Conservation (phyloP, 805 yeast species). For the Metschnikowia similis region DNA sequence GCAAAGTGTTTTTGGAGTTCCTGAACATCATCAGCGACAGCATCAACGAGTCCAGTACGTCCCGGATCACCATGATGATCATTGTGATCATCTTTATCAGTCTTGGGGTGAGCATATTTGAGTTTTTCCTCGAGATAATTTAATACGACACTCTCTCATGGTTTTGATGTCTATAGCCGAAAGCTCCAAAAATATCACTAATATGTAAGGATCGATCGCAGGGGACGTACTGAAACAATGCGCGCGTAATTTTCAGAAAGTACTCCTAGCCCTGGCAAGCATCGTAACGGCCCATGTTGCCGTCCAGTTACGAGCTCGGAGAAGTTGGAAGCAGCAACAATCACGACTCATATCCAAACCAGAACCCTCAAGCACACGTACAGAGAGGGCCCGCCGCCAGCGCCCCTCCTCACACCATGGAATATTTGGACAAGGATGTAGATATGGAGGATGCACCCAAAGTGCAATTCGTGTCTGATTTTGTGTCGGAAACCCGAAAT, state of each 20-base stretch:
- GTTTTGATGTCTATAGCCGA: background rate
- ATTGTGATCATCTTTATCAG: slow-evolving; percentile 77
- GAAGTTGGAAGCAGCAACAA: background rate
- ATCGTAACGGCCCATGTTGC: background rate
- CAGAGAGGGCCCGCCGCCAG: no score
- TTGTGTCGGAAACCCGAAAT: slow-evolving; percentile 19
- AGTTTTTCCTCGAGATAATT: slow-evolving; percentile 53
- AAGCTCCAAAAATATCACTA: background rate
- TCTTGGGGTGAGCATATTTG: slow-evolving; percentile 70
- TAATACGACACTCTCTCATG: slow-evolving; percentile 3
- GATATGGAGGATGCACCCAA: slow-evolving; percentile 45
- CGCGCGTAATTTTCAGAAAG: background rate
- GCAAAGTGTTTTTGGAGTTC: slow-evolving; percentile 89
- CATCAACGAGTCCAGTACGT: slow-evolving; percentile 88
- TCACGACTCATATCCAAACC: background rate
- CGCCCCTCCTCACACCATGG: background rate
- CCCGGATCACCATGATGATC: slow-evolving; percentile 85
- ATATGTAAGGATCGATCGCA: no score
- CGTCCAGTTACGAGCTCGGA: background rate
- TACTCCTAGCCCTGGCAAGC: no score
- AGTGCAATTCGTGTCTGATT: slow-evolving; percentile 41
- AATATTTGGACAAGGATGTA: slow-evolving; percentile 6
- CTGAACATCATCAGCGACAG: slow-evolving; percentile 91
- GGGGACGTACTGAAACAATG: no score
- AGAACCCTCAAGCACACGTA: background rate